Base-by-base conservation (phyloP, 495 filamentous ascomycete genomes). In the Talaromyces thailandensis region DNA sequence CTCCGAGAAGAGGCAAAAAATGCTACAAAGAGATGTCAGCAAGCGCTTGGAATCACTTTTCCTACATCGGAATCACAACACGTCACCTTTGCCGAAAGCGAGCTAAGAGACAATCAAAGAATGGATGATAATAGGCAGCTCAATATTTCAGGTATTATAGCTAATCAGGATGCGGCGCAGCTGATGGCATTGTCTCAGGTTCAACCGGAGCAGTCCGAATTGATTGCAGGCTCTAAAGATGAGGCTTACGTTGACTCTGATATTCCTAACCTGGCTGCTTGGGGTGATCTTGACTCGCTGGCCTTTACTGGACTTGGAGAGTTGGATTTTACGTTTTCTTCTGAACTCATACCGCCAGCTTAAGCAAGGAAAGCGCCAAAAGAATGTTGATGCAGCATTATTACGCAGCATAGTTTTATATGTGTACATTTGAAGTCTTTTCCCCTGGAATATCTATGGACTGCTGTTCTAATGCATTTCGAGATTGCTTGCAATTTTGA, bases 1-100 rank as follows among this genome's bases (percentile, higher is more conserved):
- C 64, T 80, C n/a, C 67, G 71, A 14, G 64, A 70, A n/a, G 77
- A 80, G 61, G 77, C 75, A 48, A 62, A 63, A 5, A 64, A 63
- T 21, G 60, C 65, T 8, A 63, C 53, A 2, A 60, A 32, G 21
- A 40, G 35, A 40, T 40, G 35, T 40, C 35, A 40, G 11, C 35
- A 40, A 40, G 35, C 35, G 35, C 35, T 16, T 14, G 35, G 35
- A 6, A 40, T 40, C 6, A 16, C 12, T 40, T 16, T 40, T 40
- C 35, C 35, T 40, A 16, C 16, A 4, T 40, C 35, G 35, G 35
- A 40, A 40, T 14, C 35, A 40, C 35, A 40, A 16, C 35, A 40
- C 16, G 35, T 40, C 35, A 40, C 35, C 12, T 40, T 40, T 40
- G 35, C 35, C 3, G 35, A 40, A 12, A 40, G 16, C 12, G 35